A percentile compares a stretch with the other conserved stretches of the same genome.
phyloP scores from a whole-genome alignment of 225 moss, liverwort and hornwort species.

The Polytrichum formosum region DNA sequence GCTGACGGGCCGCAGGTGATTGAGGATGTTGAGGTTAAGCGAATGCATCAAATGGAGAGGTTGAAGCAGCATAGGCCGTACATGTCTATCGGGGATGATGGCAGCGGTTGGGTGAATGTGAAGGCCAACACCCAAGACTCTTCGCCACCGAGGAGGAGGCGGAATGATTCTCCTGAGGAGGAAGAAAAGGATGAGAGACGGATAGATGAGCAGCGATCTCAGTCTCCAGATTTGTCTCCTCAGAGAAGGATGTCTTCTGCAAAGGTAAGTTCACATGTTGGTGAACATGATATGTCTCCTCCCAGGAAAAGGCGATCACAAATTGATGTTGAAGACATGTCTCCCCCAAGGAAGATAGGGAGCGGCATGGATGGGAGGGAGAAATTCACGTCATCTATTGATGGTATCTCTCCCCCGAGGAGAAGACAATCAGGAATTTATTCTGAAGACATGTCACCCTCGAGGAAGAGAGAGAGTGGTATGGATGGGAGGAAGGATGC shows the following conservation, averaged over 20 bases:
- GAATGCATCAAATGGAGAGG: constrained; percentile 86
- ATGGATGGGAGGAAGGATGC: constrained; percentile 13
- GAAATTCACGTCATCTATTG: neutral
- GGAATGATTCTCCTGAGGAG: constrained; percentile 20
- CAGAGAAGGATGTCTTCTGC: constrained; percentile 9
- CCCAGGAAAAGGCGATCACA: neutral
- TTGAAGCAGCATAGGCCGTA: constrained; percentile 77
- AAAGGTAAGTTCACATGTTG: constrained; percentile 3
- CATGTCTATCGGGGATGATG: constrained; percentile 84
- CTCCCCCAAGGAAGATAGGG: neutral
- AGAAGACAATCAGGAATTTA: constrained; percentile 5
- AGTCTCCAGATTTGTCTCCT: constrained; percentile 2
- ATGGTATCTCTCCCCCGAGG: constrained; percentile 40
- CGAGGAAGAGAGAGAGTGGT: constrained; percentile 14
- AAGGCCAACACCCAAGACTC: constrained; percentile 30
- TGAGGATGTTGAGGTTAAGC: constrained; percentile 94
- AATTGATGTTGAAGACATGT: constrained; percentile 3
- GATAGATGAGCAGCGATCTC: neutral
- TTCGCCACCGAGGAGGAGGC: constrained; percentile 23
- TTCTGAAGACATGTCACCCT: constrained; percentile 10
- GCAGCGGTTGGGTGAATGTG: constrained; percentile 88
- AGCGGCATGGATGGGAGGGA: neutral
- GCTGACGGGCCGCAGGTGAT: constrained; percentile 73
- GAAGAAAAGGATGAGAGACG: neutral
- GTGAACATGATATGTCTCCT: neutral